Evolutionary conservation across 2,329 filamentous ascomycete genomes (phyloP), one percentile per base, ranked within the genome.

Genomic region (Colletotrichum melonis): DNA sequence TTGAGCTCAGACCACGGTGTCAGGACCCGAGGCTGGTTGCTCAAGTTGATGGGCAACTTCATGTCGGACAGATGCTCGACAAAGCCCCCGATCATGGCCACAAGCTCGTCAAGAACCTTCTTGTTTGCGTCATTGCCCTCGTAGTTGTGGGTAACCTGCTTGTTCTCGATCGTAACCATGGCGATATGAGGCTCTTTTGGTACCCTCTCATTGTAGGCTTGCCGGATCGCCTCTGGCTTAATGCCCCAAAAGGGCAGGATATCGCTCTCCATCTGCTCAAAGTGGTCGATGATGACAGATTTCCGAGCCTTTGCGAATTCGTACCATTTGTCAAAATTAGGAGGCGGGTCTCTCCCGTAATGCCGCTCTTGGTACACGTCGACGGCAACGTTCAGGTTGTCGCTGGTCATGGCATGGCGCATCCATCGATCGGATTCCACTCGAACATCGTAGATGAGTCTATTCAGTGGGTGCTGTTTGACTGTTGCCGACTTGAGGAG

Each of bases 261-360:
- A 74, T 94, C 91, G 67, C 91, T 87, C 76, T 94, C 91, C 67
- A 97, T 95, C 60, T 93, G 94, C 76, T 94, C 92, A 76, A 94
- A 98, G 75, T 94, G 91, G 78, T 98, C 95, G 67, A 97, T 91
- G 64, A 97, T 85, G 65, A 90, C 85, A 0, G 95, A 93, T 1
- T 89, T 87, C 70, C 88, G 90, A n/a, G 88, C 85, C 74, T 88
- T 89, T 5, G 95, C 94, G 78, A 94, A 95, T 24, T 92, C 88
- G 79, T 92, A 97, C 95, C 95, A 98, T 76, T 92, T 91, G 77
- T 95, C 93, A 77, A 97, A 98, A 72, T 93, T 89, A 1, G 92
- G 93, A 12, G 95, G 95, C 19, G 95, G 95, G 32, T 90, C 85
- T 73, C 94, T 89, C 16, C 91, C 90, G 77, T 93, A 77, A 72